These are phyloP conservation scores for Pulveroboletus sp. DNA, from an alignment of 768 basidiomycete genomes.

Conservation along the genomic window DNA sequence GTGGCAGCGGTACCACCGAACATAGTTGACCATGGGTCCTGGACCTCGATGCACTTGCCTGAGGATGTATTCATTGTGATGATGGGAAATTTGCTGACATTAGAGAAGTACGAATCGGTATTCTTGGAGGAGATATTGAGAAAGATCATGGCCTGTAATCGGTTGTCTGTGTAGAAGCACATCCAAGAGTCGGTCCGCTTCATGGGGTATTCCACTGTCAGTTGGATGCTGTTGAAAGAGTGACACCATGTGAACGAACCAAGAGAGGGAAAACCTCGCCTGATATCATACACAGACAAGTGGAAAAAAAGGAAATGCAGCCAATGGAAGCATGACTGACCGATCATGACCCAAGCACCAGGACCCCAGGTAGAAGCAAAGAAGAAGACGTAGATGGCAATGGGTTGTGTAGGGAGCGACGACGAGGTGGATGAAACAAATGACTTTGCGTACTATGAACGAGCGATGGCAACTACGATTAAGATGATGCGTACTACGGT, in stretches of 20 bases:
- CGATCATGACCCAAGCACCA: constrained; percentile 46
- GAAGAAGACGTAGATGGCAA: constrained; percentile 47
- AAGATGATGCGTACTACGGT: too few relatives aligned
- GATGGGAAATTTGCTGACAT: constrained; percentile 48
- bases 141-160: constrained; percentile 50
- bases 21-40: constrained; percentile 47
- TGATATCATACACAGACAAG: constrained; percentile 38
- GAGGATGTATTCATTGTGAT: constrained; percentile 44
- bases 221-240: constrained; percentile 67
- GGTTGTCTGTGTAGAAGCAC: constrained; percentile 51
- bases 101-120: constrained; percentile 49
- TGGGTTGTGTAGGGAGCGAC: too few relatives aligned
- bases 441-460: too few relatives aligned
- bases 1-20: constrained; percentile 43
- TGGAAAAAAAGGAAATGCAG: not conserved
- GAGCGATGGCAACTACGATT: too few relatives aligned
- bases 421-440: too few relatives aligned
- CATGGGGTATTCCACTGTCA: constrained; percentile 78
- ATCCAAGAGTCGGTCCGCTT: constrained; percentile 61
- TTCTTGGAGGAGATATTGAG: constrained; percentile 41
- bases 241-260: constrained; percentile 81
- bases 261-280: constrained; percentile 84
- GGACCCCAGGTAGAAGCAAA: constrained; percentile 64
- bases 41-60: constrained; percentile 37
- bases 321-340: constrained; percentile 4